phyloP scores from a whole-genome alignment of 73 alveolate genomes.

The Tetrahymena borealis region DNA sequence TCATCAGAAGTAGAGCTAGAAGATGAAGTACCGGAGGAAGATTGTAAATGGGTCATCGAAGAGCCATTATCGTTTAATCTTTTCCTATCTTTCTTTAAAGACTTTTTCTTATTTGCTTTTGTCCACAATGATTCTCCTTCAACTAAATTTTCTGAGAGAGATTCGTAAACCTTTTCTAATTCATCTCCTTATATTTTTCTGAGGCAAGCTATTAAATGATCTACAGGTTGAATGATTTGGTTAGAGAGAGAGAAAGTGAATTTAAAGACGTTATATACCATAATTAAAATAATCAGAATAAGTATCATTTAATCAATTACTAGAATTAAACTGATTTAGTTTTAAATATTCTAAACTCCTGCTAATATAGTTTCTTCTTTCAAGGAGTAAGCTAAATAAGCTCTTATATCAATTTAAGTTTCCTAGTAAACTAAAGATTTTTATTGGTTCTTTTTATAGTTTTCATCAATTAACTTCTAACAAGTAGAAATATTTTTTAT shows the following conservation, averaged over 20 bases:
- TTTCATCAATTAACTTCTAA: background rate
- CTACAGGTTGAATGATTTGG: background rate
- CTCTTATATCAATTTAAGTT: background rate
- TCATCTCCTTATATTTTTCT: background rate
- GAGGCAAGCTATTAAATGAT: background rate
- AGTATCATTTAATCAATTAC: background rate
- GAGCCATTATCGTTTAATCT: background rate
- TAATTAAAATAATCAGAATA: background rate
- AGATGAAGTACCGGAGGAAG: background rate
- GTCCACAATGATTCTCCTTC: background rate
- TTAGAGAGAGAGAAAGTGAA: background rate
- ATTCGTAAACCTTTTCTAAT: background rate
- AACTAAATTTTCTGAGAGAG: background rate
- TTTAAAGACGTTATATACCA: background rate
- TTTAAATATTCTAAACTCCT: background rate
- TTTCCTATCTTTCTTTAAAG: background rate
- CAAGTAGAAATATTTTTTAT: background rate
- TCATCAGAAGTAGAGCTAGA: background rate
- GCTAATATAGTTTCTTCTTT: background rate
- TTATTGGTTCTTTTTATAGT: background rate
- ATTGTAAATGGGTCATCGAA: background rate
- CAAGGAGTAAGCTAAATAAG: background rate
- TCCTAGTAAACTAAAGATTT: background rate
- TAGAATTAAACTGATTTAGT: background rate
- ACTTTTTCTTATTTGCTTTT: background rate